phyloP scores from a whole-genome alignment of 495 filamentous ascomycete genomes.

The Xylaria sp. region DNA sequence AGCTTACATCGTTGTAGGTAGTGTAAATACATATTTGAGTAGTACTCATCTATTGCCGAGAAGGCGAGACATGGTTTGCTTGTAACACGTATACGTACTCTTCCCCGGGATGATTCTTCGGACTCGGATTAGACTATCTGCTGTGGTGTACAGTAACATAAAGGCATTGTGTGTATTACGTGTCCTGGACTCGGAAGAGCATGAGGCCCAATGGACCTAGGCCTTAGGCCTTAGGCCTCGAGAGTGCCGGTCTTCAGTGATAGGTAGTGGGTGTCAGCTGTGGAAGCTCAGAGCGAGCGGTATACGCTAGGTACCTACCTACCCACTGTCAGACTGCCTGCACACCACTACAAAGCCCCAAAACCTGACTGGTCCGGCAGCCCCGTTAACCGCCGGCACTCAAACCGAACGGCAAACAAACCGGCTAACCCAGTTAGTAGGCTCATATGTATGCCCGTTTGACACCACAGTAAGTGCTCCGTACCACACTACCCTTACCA shows the following conservation, averaged over 20 bases:
- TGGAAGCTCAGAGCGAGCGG: neutral
- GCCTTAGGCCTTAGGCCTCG: neutral
- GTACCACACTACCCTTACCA: too few relatives aligned
- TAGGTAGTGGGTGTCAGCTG: slow-evolving; percentile 18
- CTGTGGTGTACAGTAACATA: slow-evolving; percentile 5
- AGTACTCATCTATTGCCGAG: neutral
- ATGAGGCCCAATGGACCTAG: slow-evolving; percentile 1
- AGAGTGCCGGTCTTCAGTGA: neutral
- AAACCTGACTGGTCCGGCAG: slow-evolving; percentile 14
- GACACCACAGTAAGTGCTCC: too few relatives aligned
- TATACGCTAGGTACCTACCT: too few relatives aligned
- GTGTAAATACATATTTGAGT: too few relatives aligned
- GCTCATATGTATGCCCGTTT: neutral
- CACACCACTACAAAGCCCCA: neutral
- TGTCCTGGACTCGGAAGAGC: slow-evolving; percentile 5
- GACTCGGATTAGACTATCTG: neutral
- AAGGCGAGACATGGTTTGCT: neutral
- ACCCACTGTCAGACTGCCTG: neutral
- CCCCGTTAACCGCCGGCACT: slow-evolving; percentile 9
- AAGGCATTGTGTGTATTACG: neutral
- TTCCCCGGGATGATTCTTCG: neutral
- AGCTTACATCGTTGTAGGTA: neutral
- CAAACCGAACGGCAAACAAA: neutral
- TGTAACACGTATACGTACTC: slow-evolving; percentile 7
- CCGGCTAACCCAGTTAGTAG: neutral